Evolutionary conservation across 78 protist species (phyloP).

Genomic region (Emiliania huxleyi): DNA sequence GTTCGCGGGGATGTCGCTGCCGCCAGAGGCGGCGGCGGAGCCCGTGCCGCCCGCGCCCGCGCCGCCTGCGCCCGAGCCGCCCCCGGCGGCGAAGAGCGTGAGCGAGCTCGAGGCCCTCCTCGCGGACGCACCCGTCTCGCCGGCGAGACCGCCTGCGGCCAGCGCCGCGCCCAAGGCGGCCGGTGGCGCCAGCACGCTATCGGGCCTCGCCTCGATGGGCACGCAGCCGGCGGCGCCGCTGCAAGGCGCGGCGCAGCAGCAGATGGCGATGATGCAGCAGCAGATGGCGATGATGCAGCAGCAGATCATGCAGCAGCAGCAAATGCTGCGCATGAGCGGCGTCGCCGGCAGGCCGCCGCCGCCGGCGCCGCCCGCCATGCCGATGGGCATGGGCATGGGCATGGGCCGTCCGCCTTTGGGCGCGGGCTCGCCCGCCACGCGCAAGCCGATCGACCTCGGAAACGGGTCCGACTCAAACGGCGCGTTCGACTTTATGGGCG

Average conservation of each 20-base stretch:
- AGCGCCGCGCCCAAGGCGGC: neutral
- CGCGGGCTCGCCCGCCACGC: too few relatives aligned
- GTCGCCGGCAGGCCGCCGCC: neutral
- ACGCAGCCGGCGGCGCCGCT: neutral
- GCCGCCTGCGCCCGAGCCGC: neutral
- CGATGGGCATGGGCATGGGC: neutral
- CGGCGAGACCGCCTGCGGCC: neutral
- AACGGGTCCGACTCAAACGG: neutral
- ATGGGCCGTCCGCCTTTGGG: neutral
- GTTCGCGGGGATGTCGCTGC: neutral
- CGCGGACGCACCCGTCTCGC: neutral
- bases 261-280: neutral
- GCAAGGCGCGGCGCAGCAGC: neutral
- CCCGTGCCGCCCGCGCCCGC: neutral
- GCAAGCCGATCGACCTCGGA: too few relatives aligned
- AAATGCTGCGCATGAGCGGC: neutral
- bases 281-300: constrained; percentile 37
- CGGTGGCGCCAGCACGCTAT: neutral
- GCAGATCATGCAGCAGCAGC: constrained; percentile 17
- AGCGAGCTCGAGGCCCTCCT: neutral
- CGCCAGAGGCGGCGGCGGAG: neutral
- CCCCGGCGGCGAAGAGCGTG: neutral
- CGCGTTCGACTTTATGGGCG: neutral
- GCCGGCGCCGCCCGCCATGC: neutral
- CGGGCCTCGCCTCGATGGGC: neutral